These are phyloP conservation scores for Cyberlindnera maclurae DNA, from an alignment of 805 yeast species.

Conservation along the genomic window DNA sequence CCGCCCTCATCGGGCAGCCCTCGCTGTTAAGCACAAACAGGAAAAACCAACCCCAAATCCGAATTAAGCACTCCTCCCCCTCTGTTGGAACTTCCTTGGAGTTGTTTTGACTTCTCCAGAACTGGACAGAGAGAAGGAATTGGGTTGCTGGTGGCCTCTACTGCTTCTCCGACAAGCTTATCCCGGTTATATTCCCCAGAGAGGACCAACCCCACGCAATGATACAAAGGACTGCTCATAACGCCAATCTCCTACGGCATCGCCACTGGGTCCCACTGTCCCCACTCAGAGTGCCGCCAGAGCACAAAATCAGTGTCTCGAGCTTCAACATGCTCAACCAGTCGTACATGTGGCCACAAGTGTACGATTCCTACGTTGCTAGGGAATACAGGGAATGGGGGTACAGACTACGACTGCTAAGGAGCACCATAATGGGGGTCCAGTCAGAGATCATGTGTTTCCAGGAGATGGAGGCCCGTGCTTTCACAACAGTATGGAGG, in stretches of 20 bases:
- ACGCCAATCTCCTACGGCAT: slow-evolving; percentile 9
- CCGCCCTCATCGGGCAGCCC: too few species aligned
- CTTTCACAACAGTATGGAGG: slow-evolving; percentile 36
- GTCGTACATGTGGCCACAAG: slow-evolving; percentile 54
- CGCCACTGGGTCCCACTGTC: slow-evolving; percentile 17
- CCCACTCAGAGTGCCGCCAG: background rate
- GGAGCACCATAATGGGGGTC: slow-evolving; percentile 26
- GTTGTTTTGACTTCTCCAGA: too few species aligned
- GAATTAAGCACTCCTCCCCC: too few species aligned
- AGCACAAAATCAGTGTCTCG: slow-evolving; percentile 26
- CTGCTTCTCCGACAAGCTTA: too few species aligned
- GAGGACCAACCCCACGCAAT: too few species aligned
- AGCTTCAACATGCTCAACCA: slow-evolving; percentile 43
- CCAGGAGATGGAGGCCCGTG: slow-evolving; percentile 42
- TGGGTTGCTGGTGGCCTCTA: too few species aligned
- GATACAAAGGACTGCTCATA: too few species aligned
- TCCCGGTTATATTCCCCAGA: too few species aligned
- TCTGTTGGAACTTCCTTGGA: too few species aligned
- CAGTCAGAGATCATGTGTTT: slow-evolving; percentile 53
- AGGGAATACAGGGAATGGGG: slow-evolving; percentile 41
- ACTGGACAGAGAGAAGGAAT: too few species aligned
- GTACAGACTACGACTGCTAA: slow-evolving; percentile 38
- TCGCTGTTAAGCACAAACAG: too few species aligned
- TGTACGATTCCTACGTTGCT: slow-evolving; percentile 44
- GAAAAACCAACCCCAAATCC: too few species aligned